Conservation (phyloP, 2,329 filamentous ascomycete genomes). For the Alternaria consortialis region DNA sequence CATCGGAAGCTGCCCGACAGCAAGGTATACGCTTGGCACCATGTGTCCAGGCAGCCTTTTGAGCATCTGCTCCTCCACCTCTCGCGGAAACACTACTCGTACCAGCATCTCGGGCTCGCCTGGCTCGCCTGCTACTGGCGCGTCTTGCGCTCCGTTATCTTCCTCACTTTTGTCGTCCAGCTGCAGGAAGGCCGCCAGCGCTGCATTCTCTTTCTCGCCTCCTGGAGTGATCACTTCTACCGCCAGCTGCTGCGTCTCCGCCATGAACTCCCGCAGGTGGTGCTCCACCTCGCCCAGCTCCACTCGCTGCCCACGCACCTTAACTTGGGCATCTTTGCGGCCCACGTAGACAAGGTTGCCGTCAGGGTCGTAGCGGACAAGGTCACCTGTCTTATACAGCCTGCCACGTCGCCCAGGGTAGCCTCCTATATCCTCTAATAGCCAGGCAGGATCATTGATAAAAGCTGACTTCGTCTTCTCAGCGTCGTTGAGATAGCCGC, state of each 20-base stretch:
- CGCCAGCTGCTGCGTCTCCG: background rate
- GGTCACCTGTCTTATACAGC: constrained; percentile 11
- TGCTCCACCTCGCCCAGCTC: constrained; percentile 29
- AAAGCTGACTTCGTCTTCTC: too few relatives aligned
- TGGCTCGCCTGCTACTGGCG: too few relatives aligned
- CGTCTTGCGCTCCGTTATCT: too few relatives aligned
- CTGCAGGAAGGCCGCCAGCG: background rate
- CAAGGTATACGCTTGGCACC: too few relatives aligned
- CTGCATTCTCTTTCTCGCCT: background rate
- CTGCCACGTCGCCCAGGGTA: background rate
- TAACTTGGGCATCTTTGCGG: constrained; percentile 26
- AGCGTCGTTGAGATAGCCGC: too few relatives aligned
- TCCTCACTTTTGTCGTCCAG: too few relatives aligned
- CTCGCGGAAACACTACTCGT: too few relatives aligned
- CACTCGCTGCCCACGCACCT: constrained; percentile 26
- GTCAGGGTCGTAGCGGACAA: constrained; percentile 16
- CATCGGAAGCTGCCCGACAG: too few relatives aligned
- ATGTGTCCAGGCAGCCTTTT: too few relatives aligned
- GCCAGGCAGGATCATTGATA: constrained; percentile 34
- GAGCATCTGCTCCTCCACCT: too few relatives aligned
- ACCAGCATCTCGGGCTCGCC: too few relatives aligned
- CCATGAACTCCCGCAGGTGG: background rate
- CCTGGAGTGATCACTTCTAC: background rate
- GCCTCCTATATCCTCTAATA: background rate
- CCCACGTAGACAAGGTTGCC: constrained; percentile 18